phyloP scores from a whole-genome alignment of 2,329 filamentous ascomycete genomes.

The Didymella segeticola region DNA sequence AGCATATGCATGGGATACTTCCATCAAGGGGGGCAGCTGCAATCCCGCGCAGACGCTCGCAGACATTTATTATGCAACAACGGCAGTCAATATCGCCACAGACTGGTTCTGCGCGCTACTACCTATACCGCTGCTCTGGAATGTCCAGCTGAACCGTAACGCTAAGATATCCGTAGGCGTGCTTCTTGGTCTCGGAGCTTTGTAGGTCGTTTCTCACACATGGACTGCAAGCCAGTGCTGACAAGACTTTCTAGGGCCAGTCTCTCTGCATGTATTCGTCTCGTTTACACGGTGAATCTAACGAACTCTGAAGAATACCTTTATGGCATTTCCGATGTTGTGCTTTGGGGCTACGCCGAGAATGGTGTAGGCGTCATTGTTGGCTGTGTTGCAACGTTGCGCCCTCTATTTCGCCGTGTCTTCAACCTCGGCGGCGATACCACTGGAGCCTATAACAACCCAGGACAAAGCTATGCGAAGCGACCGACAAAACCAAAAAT shows the following conservation, averaged over 20 bases:
- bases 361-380: constrained; percentile 47
- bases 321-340: constrained; percentile 42
- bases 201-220: constrained; percentile 18
- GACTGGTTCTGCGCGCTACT: constrained; percentile 48
- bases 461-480: background rate
- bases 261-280: constrained; percentile 43
- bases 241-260: constrained; percentile 24
- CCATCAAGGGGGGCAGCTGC: constrained; percentile 35
- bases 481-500: background rate
- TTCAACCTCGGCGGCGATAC: constrained; percentile 25
- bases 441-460: constrained; percentile 4
- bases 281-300: constrained; percentile 47
- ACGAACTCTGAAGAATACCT: constrained; percentile 43
- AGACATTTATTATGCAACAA: constrained; percentile 46
- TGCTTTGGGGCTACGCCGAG: constrained; percentile 49
- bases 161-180: constrained; percentile 33
- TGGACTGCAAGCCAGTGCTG: background rate
- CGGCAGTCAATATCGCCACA: constrained; percentile 46
- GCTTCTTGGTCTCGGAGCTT: constrained; percentile 32
- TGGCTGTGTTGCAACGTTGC: constrained; percentile 43
- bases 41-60: constrained; percentile 32
- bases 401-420: constrained; percentile 40
- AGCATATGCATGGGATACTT: constrained; percentile 34
- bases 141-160: constrained; percentile 34
- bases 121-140: constrained; percentile 33